A percentile compares a stretch with the other conserved stretches of the same genome.
Evolutionary conservation across 2,329 filamentous ascomycete species (phyloP).

Genomic region (Cytospora piceicola): DNA sequence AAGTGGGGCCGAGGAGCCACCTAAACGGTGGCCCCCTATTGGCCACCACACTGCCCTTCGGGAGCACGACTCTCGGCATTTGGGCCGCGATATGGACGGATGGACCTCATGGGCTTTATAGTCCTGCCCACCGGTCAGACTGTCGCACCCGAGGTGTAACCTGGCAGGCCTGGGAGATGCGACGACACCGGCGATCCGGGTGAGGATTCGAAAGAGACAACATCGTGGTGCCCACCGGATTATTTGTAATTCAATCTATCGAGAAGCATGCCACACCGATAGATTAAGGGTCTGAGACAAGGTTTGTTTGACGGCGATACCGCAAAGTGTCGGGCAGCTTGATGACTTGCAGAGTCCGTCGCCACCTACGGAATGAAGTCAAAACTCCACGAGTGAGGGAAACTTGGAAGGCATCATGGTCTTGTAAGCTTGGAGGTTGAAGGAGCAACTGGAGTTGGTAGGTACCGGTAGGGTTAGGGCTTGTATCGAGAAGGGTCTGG

Average conservation of each 20-base stretch:
- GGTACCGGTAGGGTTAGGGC: too few relatives aligned
- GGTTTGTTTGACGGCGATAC: background rate
- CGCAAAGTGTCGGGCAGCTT: conserved; percentile 11
- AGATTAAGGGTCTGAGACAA: background rate
- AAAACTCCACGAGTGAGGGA: too few relatives aligned
- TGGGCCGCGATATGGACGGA: conserved; percentile 18
- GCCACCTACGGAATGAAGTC: background rate
- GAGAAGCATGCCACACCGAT: background rate
- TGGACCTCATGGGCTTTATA: background rate
- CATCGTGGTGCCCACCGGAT: background rate
- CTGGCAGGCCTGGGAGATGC: conserved; percentile 6
- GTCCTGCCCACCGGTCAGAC: background rate
- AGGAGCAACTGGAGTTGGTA: too few relatives aligned
- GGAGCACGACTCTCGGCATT: conserved; percentile 3
- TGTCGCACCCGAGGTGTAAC: conserved; percentile 6
- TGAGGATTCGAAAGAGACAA: conserved; percentile 4
- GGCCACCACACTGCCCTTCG: too few relatives aligned
- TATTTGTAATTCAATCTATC: background rate
- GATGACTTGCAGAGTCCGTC: background rate
- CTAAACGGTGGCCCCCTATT: too few relatives aligned
- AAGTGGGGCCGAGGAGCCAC: too few relatives aligned
- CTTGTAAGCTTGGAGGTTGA: too few relatives aligned
- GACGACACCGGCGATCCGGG: conserved; percentile 2
- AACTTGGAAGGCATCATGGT: too few relatives aligned
- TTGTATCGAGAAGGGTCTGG: too few relatives aligned